phyloP scores from a whole-genome alignment of 2,329 filamentous ascomycete genomes.

The Aspergillus clavatus region DNA sequence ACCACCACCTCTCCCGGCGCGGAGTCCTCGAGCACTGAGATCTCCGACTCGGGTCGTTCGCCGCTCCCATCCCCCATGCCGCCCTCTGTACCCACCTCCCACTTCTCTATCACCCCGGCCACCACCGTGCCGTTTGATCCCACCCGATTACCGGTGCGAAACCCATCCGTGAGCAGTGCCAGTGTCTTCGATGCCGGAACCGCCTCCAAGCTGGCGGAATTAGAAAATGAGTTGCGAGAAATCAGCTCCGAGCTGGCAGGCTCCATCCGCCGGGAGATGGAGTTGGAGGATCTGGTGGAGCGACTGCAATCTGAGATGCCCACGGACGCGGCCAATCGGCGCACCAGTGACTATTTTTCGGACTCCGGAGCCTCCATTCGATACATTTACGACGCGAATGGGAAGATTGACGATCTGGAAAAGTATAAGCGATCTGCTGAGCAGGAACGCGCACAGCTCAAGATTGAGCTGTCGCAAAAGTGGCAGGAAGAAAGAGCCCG shows the following conservation, averaged over 20 bases:
- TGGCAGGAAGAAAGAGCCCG: conserved; percentile 79
- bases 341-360: conserved; percentile 96
- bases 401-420: conserved; percentile 66
- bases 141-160: conserved; percentile 41
- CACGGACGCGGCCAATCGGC: conserved; percentile 54
- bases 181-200: conserved; percentile 42
- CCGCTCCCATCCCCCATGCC: conserved; percentile 53
- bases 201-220: conserved; percentile 66
- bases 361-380: conserved; percentile 86
- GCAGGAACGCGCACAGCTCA: conserved; percentile 83
- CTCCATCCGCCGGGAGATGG: conserved; percentile 93
- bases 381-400: conserved; percentile 58
- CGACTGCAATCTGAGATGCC: conserved; percentile 70
- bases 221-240: conserved; percentile 90
- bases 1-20: conserved; percentile 49
- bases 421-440: conserved; percentile 77
- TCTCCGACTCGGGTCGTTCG: conserved; percentile 57
- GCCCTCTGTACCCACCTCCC: conserved; percentile 30
- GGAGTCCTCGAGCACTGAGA: conserved; percentile 58
- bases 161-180: conserved; percentile 42
- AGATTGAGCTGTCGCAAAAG: conserved; percentile 77
- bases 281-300: conserved; percentile 90
- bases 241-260: conserved; percentile 88
- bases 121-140: conserved; percentile 48
- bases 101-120: conserved; percentile 31